Conservation (phyloP, 2,329 filamentous ascomycete genomes). For the Pyrenochaeta sp. region DNA sequence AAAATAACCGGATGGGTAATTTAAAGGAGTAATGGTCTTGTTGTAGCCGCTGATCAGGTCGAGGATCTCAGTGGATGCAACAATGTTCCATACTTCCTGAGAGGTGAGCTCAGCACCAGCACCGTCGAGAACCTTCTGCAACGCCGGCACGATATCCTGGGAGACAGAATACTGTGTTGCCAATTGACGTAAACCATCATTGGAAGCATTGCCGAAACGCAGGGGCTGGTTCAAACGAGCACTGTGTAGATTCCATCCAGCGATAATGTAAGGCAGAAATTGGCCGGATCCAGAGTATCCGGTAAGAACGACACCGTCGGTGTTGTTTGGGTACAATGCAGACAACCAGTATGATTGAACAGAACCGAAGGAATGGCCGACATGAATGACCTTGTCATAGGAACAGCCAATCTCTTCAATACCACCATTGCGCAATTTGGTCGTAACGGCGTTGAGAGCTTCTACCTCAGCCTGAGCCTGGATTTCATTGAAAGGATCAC, state of each 20-base stretch:
- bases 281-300: constrained; percentile 63
- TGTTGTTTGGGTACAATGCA: constrained; percentile 60
- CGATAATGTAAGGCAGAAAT: constrained; percentile 55
- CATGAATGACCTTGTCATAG: constrained; percentile 62
- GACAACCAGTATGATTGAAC: constrained; percentile 65
- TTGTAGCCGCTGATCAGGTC: constrained; percentile 44
- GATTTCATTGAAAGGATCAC: constrained; percentile 67
- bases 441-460: constrained; percentile 64
- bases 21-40: constrained; percentile 24
- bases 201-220: constrained; percentile 47
- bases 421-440: constrained; percentile 56
- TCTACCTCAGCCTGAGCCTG: constrained; percentile 67
- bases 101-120: constrained; percentile 20
- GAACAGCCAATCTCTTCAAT: constrained; percentile 53
- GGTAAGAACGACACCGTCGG: constrained; percentile 67
- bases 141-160: constrained; percentile 17
- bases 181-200: constrained; percentile 11
- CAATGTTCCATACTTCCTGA: constrained; percentile 36
- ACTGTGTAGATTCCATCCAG: constrained; percentile 59
- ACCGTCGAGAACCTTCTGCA: constrained; percentile 27
- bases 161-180: constrained; percentile 17
- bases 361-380: constrained; percentile 72
- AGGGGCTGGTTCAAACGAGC: constrained; percentile 55
- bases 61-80: constrained; percentile 40
- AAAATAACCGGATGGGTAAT: constrained; percentile 62